Evolutionary conservation across 192 early-diverging fungal species (phyloP), one percentile per base, ranked within the genome.

Genomic region (Backusella psychrophila): DNA sequence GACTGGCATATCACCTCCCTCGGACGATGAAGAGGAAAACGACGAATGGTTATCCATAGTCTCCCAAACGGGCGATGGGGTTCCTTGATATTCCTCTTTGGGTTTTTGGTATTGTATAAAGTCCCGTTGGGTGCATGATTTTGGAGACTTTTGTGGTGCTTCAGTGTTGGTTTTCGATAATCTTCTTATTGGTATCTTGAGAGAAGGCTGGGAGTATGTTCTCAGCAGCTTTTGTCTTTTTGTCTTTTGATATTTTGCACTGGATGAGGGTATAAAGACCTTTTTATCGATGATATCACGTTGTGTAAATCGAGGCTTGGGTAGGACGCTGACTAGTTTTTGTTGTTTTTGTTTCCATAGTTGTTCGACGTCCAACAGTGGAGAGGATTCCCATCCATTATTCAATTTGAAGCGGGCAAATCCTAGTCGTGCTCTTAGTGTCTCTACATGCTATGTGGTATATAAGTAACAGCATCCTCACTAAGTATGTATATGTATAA

Each of bases 341-440:
- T 68, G 36, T 34, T 75, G 80, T 21, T 46, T 42, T 41, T 78
- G 41, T 74, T 78, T 81, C 76, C 80, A 81, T 26, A 77, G 46
- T 15, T 46, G 29, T 65, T 81, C 80, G 5, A 81, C 69, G 56
- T 81, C 80, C 9, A 66, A 53, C 23, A 81, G 63, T 15, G 76
- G 71, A 36, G 69, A 73, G 6, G 74, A 71, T 65, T 81, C 76
- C 80, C 80, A 81, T 33, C 80, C 80, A 65, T 81, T 26, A 31
- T 73, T 73, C 65, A 81, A 34, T 46, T 81, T 81, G 76, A 81
- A 81, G 21, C 76, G 72, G 31, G 80, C 80, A 71, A 78, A 81
- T 35, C 52, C 65, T 41, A 81, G 53, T 33, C 74, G 26, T 44
- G 65, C 63, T 65, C 42, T 56, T 11, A 75, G 29, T 33, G 63